Evolutionary conservation across 2,329 filamentous ascomycete genomes (phyloP).

Genomic region (Hortaea werneckii): DNA sequence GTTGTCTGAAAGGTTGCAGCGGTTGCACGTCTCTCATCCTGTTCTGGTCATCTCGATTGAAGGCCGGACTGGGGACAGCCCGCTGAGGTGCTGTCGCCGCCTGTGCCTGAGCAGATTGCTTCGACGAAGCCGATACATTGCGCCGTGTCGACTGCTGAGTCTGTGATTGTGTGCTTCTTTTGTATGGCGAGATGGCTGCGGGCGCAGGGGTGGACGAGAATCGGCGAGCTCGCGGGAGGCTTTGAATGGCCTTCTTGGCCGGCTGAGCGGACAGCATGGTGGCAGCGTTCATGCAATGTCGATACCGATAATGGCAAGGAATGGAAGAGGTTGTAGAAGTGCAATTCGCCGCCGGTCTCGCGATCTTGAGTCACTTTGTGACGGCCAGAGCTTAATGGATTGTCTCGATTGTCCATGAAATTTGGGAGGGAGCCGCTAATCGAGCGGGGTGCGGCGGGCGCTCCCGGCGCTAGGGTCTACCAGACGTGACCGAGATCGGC

Average conservation of each 20-base stretch:
- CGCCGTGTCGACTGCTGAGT: slow-evolving; percentile 15
- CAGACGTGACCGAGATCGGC: not conserved
- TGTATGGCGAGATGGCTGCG: slow-evolving; percentile 36
- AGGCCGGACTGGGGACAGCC: slow-evolving; percentile 36
- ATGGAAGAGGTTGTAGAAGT: not conserved
- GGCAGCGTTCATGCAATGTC: slow-evolving; percentile 10
- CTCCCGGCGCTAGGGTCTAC: not conserved
- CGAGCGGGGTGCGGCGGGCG: not conserved
- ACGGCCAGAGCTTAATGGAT: not conserved
- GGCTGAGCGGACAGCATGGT: slow-evolving; percentile 26
- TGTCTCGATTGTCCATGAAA: not conserved
- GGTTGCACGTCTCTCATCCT: slow-evolving; percentile 32
- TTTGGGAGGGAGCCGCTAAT: not conserved
- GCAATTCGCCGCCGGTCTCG: not conserved
- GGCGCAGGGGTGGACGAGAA: slow-evolving; percentile 33
- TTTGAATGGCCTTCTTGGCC: slow-evolving; percentile 28
- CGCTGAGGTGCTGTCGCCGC: slow-evolving; percentile 28
- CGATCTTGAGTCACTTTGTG: not conserved
- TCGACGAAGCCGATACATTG: slow-evolving; percentile 31
- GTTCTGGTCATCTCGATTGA: slow-evolving; percentile 38
- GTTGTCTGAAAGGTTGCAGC: slow-evolving; percentile 36
- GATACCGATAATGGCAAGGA: not conserved
- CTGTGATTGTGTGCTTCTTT: slow-evolving; percentile 13
- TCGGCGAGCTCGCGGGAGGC: slow-evolving; percentile 29
- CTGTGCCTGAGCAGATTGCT: slow-evolving; percentile 34